A percentile compares a stretch with the other conserved stretches of the same genome.
phyloP scores from a whole-genome alignment of 176 grass and related monocot genomes.

The Paspalum vaginatum region DNA sequence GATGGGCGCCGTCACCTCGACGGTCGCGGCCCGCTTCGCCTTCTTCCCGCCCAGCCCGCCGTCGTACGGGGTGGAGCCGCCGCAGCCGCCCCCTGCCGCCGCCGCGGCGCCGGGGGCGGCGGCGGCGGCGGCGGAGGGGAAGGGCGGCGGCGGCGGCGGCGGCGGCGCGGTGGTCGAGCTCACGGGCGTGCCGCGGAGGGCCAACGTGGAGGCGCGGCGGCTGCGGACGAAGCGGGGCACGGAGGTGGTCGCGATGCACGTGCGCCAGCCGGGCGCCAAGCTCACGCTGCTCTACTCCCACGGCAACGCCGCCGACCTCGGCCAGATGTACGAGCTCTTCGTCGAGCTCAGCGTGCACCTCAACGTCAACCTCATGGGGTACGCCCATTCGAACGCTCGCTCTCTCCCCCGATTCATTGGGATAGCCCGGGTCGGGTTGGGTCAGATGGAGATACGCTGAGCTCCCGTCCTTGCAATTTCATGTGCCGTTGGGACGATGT shows the following conservation, averaged over 20 bases:
- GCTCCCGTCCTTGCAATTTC: background rate
- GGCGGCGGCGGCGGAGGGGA: background rate
- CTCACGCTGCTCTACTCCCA: constrained; percentile 97
- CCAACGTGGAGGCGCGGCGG: constrained; percentile 80
- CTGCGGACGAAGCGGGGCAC: constrained; percentile 77
- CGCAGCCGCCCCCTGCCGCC: constrained; percentile 3
- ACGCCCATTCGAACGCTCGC: background rate
- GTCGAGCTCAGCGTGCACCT: constrained; percentile 90
- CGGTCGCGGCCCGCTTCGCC: constrained; percentile 79
- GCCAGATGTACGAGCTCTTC: constrained; percentile 97
- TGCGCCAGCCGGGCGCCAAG: constrained; percentile 64
- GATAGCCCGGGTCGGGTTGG: background rate
- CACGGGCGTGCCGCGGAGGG: constrained; percentile 59
- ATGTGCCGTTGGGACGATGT: background rate
- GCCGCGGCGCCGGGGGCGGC: background rate
- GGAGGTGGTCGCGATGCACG: constrained; percentile 81
- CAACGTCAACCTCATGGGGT: constrained; percentile 97
- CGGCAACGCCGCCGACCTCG: constrained; percentile 95
- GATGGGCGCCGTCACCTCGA: constrained; percentile 83
- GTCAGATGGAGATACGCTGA: constrained; percentile 3
- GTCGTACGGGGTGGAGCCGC: constrained; percentile 57
- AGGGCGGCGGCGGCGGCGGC: background rate
- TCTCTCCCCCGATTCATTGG: background rate
- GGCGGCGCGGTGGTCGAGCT: constrained; percentile 46
- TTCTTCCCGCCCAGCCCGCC: constrained; percentile 85